These are phyloP conservation scores for Pistacia vera DNA, from an alignment of 345 rosid genomes.

Conservation along the genomic window DNA sequence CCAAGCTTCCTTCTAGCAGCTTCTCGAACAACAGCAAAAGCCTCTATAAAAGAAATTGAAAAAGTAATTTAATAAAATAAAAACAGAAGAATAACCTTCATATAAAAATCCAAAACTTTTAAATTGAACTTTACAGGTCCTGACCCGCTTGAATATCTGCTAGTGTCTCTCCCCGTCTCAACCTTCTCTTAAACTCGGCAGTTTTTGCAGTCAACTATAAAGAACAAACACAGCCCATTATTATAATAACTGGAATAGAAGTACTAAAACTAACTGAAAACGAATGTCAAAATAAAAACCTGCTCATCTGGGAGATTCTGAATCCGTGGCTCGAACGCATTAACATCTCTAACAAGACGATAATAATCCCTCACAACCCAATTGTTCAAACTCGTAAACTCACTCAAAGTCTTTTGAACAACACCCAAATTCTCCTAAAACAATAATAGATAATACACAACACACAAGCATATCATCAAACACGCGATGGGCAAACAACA, in stretches of 20 bases:
- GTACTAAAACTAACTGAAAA: slow-evolving; percentile 4
- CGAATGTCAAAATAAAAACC: slow-evolving; percentile 45
- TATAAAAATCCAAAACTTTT: not conserved
- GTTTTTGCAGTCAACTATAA: slow-evolving; percentile 78
- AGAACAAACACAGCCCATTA: slow-evolving; percentile 7
- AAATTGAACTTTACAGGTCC: slow-evolving; percentile 23
- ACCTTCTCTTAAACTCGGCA: slow-evolving; percentile 65
- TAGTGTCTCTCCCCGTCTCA: slow-evolving; percentile 62
- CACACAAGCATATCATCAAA: slow-evolving; percentile 51
- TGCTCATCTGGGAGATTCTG: slow-evolving; percentile 71
- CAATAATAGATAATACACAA: not conserved
- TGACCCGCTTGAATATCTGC: slow-evolving; percentile 90
- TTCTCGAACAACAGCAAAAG: slow-evolving; percentile 94
- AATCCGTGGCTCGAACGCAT: slow-evolving; percentile 56
- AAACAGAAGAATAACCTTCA: not conserved
- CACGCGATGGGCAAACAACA: slow-evolving; percentile 37
- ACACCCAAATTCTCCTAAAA: slow-evolving; percentile 50
- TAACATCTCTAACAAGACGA: slow-evolving; percentile 77
- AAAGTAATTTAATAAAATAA: too few species aligned
- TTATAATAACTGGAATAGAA: slow-evolving; percentile 7
- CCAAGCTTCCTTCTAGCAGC: slow-evolving; percentile 97
- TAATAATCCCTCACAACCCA: slow-evolving; percentile 91
- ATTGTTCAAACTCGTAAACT: slow-evolving; percentile 66
- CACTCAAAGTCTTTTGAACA: slow-evolving; percentile 49
- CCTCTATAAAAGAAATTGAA: slow-evolving; percentile 48